Evolutionary conservation across 768 basidiomycete species (phyloP), one percentile per base, ranked within the genome.

Genomic region (Xerocomus spinulosus): DNA sequence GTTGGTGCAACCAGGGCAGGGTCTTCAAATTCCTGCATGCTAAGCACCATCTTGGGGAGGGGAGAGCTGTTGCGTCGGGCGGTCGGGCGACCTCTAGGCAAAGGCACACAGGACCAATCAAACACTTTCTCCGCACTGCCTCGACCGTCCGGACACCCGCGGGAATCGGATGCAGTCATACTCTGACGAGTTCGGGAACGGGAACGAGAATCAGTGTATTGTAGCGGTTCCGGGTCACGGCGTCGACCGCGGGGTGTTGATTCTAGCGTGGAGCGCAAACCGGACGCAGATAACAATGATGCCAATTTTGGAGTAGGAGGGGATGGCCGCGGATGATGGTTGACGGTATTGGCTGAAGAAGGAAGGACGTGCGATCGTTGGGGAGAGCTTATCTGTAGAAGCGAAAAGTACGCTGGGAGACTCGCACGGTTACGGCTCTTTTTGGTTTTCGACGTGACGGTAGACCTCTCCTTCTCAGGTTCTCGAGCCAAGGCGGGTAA

Each of bases 371-470:
- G 75, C 46, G 55, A 59, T 69, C 44, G 79, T 72, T 37, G 70
- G 49, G 57, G 66, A 41, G 73, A 73, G 53, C 67, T 69, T 55
- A 81, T 70, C 61, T 81, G 78, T 32, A 89, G 74, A 49, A 87
- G 73, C 39, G 84, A 86, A 63, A 89, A 89, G 66, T 81, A 86
- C 17, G 83, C 78, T 18, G 86, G 86, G 24, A 89, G 76, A 62
- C 81, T 84, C 37, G 81, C 80, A 62, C 86, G 83, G 64, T 81
- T 85, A 57, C 79, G 81, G 56, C 67, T 72, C 49, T 72, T 74
- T 68, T 72, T 79, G 47, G 72, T 70, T 75, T 53, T 70, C 52
- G 57, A 65, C 14, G 66, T 64, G 51, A 69, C 53, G 34, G 64
- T 63, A 15, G 58, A 59, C 28, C 48, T 59, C 54, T 64, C 49